A percentile compares a stretch with the other conserved stretches of the same genome.
These are phyloP conservation scores for Wickerhamomyces canadensis DNA, from an alignment of 805 yeast genomes.

Conservation along the genomic window DNA sequence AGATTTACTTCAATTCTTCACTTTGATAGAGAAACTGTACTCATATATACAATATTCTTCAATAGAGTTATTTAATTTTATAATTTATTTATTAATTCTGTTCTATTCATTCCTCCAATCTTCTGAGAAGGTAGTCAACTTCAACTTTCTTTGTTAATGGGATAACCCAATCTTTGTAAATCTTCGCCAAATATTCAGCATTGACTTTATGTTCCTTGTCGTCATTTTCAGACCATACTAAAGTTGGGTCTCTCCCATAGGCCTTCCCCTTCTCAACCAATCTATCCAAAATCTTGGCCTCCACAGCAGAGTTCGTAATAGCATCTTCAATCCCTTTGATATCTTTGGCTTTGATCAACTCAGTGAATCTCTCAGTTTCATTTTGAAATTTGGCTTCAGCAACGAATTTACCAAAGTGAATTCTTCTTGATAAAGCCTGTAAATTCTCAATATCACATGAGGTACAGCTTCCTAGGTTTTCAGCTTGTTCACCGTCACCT, in stretches of 20 bases:
- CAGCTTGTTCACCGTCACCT: conserved; percentile 65
- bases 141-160: conserved; percentile 95
- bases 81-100: neutral
- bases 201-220: conserved; percentile 61
- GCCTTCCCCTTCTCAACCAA: conserved; percentile 74
- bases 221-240: conserved; percentile 57
- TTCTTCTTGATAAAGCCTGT: conserved; percentile 84
- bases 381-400: conserved; percentile 88
- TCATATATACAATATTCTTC: no score
- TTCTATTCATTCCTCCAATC: conserved; percentile 58
- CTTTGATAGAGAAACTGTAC: no score
- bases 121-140: conserved; percentile 79
- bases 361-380: conserved; percentile 58
- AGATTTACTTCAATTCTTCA: neutral
- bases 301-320: conserved; percentile 86
- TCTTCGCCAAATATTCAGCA: conserved; percentile 74
- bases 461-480: conserved; percentile 85
- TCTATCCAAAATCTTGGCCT: conserved; percentile 73
- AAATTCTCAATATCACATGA: conserved; percentile 79
- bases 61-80: neutral
- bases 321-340: conserved; percentile 67
- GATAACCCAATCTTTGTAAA: conserved; percentile 83
- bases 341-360: conserved; percentile 62
- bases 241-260: conserved; percentile 84
- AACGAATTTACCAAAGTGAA: conserved; percentile 96